A percentile compares a stretch with the other conserved stretches of the same genome.
phyloP scores from a whole-genome alignment of 805 yeast genomes.

The Kuraishia hungarica region DNA sequence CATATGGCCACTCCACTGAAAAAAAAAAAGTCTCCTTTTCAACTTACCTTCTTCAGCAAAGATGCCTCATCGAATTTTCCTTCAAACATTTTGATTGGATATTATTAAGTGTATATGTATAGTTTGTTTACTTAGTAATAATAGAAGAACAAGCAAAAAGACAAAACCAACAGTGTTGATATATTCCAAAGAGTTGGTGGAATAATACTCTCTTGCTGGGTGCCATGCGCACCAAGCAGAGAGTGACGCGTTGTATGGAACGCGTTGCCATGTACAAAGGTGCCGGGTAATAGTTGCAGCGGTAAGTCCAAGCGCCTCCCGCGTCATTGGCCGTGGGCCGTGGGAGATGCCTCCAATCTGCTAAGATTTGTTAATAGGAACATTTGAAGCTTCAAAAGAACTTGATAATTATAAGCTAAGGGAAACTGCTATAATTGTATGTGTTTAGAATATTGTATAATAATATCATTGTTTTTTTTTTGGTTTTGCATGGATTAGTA shows the following conservation, averaged over 20 bases:
- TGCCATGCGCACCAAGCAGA: not conserved
- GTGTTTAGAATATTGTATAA: too few species aligned
- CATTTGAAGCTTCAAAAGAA: too few species aligned
- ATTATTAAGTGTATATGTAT: not conserved
- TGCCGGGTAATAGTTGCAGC: not conserved
- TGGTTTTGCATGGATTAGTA: too few species aligned
- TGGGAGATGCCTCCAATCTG: too few species aligned
- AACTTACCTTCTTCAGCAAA: slow-evolving; percentile 65
- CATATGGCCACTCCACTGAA: too few species aligned
- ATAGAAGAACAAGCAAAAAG: too few species aligned
- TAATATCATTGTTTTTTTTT: too few species aligned
- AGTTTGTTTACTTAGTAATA: not conserved
- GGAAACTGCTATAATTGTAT: too few species aligned
- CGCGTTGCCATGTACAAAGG: not conserved
- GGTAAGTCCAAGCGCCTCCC: not conserved
- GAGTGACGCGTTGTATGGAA: not conserved
- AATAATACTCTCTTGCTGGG: not conserved
- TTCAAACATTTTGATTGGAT: slow-evolving; percentile 66
- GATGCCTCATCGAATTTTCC: slow-evolving; percentile 94
- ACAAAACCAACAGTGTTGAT: not conserved
- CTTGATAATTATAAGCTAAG: too few species aligned
- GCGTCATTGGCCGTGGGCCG: not conserved
- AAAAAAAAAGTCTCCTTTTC: not conserved
- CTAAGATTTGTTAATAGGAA: too few species aligned
- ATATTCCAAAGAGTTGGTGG: not conserved